phyloP scores from a whole-genome alignment of 2,329 filamentous ascomycete species.

The Pyrenophora teres region DNA sequence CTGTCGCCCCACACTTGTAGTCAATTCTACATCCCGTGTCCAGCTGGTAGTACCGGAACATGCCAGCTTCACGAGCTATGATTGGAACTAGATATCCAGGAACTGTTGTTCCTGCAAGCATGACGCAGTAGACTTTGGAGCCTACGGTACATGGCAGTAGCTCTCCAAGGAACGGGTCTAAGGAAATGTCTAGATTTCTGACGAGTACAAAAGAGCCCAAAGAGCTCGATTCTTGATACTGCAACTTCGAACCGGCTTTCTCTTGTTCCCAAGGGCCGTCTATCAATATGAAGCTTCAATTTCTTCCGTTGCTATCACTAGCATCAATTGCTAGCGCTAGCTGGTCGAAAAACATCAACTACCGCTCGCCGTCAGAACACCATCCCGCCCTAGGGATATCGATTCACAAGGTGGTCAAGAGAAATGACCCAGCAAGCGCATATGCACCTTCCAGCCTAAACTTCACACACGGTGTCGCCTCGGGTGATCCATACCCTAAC shows the following conservation, averaged over 20 bases:
- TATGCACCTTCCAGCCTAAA: constrained; percentile 33
- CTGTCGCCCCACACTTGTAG: constrained; percentile 3
- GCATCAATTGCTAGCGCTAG: constrained; percentile 27
- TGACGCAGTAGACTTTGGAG: constrained; percentile 23
- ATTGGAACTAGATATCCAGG: constrained; percentile 19
- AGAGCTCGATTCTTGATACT: constrained; percentile 2
- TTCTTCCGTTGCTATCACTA: constrained; percentile 26
- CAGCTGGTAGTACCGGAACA: constrained; percentile 17
- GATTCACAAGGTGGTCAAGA: constrained; percentile 64
- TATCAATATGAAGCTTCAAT: constrained; percentile 34
- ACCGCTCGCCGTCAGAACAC: constrained; percentile 67
- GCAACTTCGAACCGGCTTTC: constrained; percentile 5
- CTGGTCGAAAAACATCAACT: constrained; percentile 64
- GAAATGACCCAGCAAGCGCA: constrained; percentile 44
- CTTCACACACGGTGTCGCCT: constrained; percentile 54
- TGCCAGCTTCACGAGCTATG: constrained; percentile 19
- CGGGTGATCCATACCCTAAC: constrained; percentile 53
- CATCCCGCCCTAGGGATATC: constrained; percentile 68
- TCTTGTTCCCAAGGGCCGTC: constrained; percentile 4
- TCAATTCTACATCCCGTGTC: constrained; percentile 5
- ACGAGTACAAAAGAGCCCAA: constrained; percentile 28
- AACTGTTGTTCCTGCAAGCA: constrained; percentile 24
- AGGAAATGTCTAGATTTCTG: constrained; percentile 2
- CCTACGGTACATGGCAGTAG: neutral
- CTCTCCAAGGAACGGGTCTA: constrained; percentile 7